Evolutionary conservation across 164 flowering plant species (phyloP).

Genomic region (Santalum album): DNA sequence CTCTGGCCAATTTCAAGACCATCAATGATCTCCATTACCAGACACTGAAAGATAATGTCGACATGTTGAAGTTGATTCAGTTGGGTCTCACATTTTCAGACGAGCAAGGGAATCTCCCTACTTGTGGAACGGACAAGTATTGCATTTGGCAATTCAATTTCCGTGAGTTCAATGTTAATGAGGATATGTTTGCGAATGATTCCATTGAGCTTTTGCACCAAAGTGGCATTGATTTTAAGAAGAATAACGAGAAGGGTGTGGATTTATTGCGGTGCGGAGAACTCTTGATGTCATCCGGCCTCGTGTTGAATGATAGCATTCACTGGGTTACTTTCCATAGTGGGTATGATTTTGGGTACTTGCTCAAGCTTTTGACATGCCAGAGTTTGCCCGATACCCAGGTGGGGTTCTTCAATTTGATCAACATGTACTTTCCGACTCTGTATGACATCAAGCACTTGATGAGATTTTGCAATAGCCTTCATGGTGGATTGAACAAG

Average conservation of each 20-base stretch:
- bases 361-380: constrained; percentile 14
- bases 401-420: too few species aligned
- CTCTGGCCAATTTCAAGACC: constrained; percentile 28
- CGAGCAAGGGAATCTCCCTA: constrained; percentile 24
- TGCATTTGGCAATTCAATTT: constrained; percentile 33
- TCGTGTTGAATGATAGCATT: constrained; percentile 22
- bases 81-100: too few species aligned
- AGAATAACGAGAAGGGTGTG: constrained; percentile 20
- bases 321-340: constrained; percentile 22
- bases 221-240: constrained; percentile 23
- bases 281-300: constrained; percentile 25
- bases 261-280: constrained; percentile 19
- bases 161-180: constrained; percentile 20
- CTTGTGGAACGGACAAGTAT: constrained; percentile 16
- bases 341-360: constrained; percentile 29
- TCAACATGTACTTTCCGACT: too few species aligned
- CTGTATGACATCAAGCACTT: too few species aligned
- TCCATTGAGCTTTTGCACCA: constrained; percentile 24
- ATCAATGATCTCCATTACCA: constrained; percentile 28
- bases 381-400: too few species aligned
- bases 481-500: too few species aligned
- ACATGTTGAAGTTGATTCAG: too few species aligned
- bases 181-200: constrained; percentile 20
- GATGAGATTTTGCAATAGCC: too few species aligned
- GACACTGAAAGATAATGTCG: constrained; percentile 2